These are phyloP conservation scores for Hanseniaspora singularis DNA, from an alignment of 805 yeast species.

Conservation along the genomic window DNA sequence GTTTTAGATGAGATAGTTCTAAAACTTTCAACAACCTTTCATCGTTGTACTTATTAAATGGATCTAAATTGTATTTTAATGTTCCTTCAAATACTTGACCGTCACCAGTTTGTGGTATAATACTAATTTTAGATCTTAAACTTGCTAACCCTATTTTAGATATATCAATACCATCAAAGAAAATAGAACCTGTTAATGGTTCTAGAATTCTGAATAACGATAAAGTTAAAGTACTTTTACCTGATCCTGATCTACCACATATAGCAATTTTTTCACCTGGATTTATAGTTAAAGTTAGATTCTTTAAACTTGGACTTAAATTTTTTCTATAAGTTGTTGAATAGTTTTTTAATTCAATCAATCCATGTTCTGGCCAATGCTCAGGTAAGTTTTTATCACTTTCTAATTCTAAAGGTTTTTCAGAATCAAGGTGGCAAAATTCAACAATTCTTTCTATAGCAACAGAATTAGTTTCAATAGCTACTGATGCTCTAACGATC, in stretches of 20 bases:
- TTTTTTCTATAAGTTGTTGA: constrained; percentile 47
- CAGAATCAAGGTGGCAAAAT: constrained; percentile 57
- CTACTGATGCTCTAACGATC: constrained; percentile 54
- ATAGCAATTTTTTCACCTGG: constrained; percentile 66
- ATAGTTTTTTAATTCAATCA: constrained; percentile 38
- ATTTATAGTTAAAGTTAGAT: constrained; percentile 34
- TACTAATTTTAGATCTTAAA: constrained; percentile 47
- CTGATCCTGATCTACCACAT: constrained; percentile 88
- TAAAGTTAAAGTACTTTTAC: constrained; percentile 57
- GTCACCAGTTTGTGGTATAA: constrained; percentile 50
- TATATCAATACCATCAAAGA: constrained; percentile 48
- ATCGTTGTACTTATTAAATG: constrained; percentile 42
- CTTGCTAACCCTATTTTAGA: constrained; percentile 39
- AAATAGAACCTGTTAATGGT: constrained; percentile 36
- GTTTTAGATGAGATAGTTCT: constrained; percentile 22
- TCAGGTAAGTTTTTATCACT: constrained; percentile 31
- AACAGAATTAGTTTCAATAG: constrained; percentile 50
- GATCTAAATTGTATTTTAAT: constrained; percentile 50
- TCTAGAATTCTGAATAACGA: constrained; percentile 49
- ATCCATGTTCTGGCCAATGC: constrained; percentile 42
- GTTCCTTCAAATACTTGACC: constrained; percentile 55
- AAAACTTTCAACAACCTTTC: constrained; percentile 46
- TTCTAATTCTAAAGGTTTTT: constrained; percentile 33
- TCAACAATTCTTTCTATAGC: constrained; percentile 58
- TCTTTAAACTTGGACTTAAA: constrained; percentile 45